A percentile compares a stretch with the other conserved stretches of the same genome.
Evolutionary conservation across 148 eudicot species (phyloP).

Genomic region (Rhododendron henanense): DNA sequence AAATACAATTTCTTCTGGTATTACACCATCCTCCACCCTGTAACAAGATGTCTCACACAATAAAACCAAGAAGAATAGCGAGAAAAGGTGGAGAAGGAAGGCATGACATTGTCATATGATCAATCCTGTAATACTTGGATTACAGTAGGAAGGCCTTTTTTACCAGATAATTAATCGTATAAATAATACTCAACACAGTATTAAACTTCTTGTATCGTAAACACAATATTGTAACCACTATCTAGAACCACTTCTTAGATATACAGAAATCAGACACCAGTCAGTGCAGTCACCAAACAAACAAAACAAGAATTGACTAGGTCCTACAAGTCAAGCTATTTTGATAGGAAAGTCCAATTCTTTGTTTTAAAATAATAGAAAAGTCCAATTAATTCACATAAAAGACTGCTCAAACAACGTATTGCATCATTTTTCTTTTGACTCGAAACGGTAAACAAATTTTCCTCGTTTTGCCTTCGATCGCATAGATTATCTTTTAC

Average conservation of each 20-base stretch:
- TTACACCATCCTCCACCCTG: slow-evolving; percentile 99
- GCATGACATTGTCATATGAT: not conserved
- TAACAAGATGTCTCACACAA: slow-evolving; percentile 12
- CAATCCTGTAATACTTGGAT: not conserved
- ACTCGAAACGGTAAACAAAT: not conserved
- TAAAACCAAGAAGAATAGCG: not conserved
- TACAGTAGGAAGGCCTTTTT: not conserved
- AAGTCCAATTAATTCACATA: not conserved
- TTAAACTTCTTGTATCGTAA: slow-evolving; percentile 3
- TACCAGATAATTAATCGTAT: not conserved
- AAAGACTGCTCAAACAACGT: not conserved
- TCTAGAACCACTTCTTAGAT: not conserved
- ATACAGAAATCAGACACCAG: not conserved
- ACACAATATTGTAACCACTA: not conserved
- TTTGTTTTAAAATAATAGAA: not conserved
- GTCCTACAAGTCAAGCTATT: not conserved
- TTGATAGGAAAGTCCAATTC: not conserved
- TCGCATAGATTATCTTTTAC: not conserved
- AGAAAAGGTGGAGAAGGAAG: not conserved
- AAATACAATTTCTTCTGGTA: slow-evolving; percentile 64
- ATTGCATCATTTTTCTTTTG: not conserved
- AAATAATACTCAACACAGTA: not conserved
- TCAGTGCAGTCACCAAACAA: not conserved
- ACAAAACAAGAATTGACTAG: not conserved
- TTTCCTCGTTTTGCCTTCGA: not conserved